Evolutionary conservation across 2,329 filamentous ascomycete genomes (phyloP), one percentile per base, ranked within the genome.

Genomic region (Purpureocillium takamizusanense): DNA sequence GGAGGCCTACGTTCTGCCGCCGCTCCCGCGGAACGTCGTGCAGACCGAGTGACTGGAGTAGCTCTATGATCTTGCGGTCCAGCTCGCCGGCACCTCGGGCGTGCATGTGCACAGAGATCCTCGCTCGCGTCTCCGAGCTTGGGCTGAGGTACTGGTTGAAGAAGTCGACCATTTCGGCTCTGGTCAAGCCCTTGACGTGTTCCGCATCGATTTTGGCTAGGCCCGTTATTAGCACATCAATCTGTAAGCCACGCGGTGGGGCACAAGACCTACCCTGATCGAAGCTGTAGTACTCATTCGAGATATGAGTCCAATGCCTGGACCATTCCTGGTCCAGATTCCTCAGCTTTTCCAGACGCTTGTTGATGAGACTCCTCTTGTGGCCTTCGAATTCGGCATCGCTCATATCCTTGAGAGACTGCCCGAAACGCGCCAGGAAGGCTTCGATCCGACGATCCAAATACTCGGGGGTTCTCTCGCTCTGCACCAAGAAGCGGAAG

Each of bases 401-500:
- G 3, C 74, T 74, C 89, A 97, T 95, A 3, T 80, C 70, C 33
- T 76, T 69, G 17, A 97, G 61, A 3, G 67, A 79, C 32, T 74
- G 66, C 15, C 72, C 76, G 45, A 87, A 88, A 12, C 70, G 68
- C 17, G 67, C 67, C 31, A 98, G 63, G 69, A 97, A 97, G 2
- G 78, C 72, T 52, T 97, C 87, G 44, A 97, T 94, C 15, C 92
- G 79, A 5, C 78, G 75, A 55, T 97, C 89, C 2, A 98, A 68
- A 53, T 94, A 97, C 31, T 81, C 72, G 1, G 86, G 83, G 3
- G 82, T 79, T 55, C 83, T 83, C 62, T 98, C 90, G 55, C 87
- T 95, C 65, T 98, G 92, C 23, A 98, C 87, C 44, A 97, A 76
- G 46, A 98, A 83, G 6, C 89, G 77, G 61, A 92, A 92, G 1